Conservation (phyloP, 495 filamentous ascomycete species). For the Hypoxylon intermedium region DNA sequence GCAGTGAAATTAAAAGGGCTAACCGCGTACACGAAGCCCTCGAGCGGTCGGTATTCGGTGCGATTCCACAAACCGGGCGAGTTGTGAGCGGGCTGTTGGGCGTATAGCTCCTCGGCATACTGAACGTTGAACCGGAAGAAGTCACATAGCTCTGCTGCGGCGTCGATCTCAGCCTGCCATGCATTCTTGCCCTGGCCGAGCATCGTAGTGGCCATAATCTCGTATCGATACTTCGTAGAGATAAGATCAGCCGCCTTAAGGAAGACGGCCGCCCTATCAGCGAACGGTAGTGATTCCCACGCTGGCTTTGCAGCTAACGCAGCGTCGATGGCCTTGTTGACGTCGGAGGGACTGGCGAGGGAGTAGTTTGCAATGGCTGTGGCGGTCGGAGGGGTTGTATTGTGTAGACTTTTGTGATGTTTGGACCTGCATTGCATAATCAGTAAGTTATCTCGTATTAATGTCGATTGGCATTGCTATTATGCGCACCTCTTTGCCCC, state of each 20-base stretch:
- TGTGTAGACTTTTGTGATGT: conserved; percentile 64
- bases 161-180: conserved; percentile 96
- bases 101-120: conserved; percentile 86
- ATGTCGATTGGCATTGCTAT: neutral
- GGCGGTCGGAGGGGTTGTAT: conserved; percentile 73
- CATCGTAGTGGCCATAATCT: conserved; percentile 92
- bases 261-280: conserved; percentile 90
- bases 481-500: conserved; percentile 72
- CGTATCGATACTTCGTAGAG: conserved; percentile 87
- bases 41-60: conserved; percentile 80
- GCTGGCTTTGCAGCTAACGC: conserved; percentile 80
- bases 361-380: conserved; percentile 80
- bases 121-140: conserved; percentile 91
- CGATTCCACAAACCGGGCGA: conserved; percentile 82
- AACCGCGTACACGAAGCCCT: conserved; percentile 87
- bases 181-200: conserved; percentile 95
- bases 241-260: conserved; percentile 92
- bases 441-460: neutral
- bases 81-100: conserved; percentile 81
- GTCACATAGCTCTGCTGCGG: conserved; percentile 88
- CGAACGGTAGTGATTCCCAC: conserved; percentile 84
- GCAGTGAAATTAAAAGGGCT: conserved; percentile 92
- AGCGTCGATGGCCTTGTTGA: conserved; percentile 76
- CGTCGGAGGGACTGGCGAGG: conserved; percentile 73
- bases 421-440: conserved; percentile 51